Conservation (phyloP, 345 rosid genomes). For the Brassica carinata region DNA sequence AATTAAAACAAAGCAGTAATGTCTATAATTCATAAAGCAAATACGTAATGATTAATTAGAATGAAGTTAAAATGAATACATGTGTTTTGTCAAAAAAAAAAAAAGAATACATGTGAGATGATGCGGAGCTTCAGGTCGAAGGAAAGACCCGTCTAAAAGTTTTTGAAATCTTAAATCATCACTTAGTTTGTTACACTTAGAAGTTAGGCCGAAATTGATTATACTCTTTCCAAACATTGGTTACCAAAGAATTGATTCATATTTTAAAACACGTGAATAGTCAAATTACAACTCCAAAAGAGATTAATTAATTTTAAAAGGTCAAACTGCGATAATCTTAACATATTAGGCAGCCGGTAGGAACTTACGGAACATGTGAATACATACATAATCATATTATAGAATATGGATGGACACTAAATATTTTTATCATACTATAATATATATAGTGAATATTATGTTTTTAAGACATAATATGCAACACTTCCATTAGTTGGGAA, state of each 20-base stretch:
- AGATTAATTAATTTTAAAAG: not conserved
- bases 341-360: not conserved
- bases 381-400: not conserved
- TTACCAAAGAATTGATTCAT: not conserved
- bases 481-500: constrained; percentile 15
- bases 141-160: constrained; percentile 3
- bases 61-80: constrained; percentile 21
- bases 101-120: constrained; percentile 33
- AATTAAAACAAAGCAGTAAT: not conserved
- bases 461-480: not conserved
- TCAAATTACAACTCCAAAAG: not conserved
- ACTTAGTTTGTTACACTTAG: constrained; percentile 21
- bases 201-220: constrained; percentile 18
- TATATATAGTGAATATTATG: not conserved
- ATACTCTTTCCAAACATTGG: not conserved
- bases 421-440: not conserved
- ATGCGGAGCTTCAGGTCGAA: constrained; percentile 22
- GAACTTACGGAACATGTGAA: not conserved
- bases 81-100: not conserved
- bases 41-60: constrained; percentile 15
- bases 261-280: not conserved
- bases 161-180: constrained; percentile 20
- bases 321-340: not conserved
- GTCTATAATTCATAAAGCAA: constrained; percentile 13
- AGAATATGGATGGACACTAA: not conserved